phyloP scores from a whole-genome alignment of 2,329 filamentous ascomycete genomes.

The Arthrocladium fulminans region DNA sequence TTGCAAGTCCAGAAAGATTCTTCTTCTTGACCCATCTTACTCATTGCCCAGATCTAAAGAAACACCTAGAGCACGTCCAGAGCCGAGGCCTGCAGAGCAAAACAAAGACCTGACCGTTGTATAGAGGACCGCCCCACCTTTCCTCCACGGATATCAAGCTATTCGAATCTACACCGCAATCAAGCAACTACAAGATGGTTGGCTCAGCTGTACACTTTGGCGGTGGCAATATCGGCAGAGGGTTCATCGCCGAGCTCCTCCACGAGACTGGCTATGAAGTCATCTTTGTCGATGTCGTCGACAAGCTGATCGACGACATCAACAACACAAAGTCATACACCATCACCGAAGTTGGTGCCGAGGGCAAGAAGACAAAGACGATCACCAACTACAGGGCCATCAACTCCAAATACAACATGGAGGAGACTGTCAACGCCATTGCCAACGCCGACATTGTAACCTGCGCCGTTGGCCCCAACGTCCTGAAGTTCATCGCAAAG shows the following conservation, averaged over 20 bases:
- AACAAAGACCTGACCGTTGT: neutral
- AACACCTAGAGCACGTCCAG: slow-evolving; percentile 1
- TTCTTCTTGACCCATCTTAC: neutral
- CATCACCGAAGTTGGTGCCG: slow-evolving; percentile 83
- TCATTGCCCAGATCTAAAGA: neutral
- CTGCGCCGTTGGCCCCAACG: slow-evolving; percentile 91
- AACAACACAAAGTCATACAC: slow-evolving; percentile 70
- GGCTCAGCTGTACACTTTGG: slow-evolving; percentile 73
- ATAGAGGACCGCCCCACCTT: neutral
- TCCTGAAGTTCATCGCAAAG: slow-evolving; percentile 92
- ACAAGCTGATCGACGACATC: slow-evolving; percentile 68
- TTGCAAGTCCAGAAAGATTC: neutral
- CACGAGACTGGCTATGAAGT: slow-evolving; percentile 94
- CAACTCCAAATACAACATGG: slow-evolving; percentile 82
- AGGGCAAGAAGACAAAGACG: slow-evolving; percentile 68
- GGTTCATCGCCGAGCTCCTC: slow-evolving; percentile 84
- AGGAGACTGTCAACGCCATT: slow-evolving; percentile 75
- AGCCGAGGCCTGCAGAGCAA: neutral
- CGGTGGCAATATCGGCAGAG: slow-evolving; percentile 76
- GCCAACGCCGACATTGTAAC: slow-evolving; percentile 82
- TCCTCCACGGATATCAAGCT: too few species aligned
- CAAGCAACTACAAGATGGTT: slow-evolving; percentile 12
- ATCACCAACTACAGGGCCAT: slow-evolving; percentile 96
- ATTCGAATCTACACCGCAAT: neutral
- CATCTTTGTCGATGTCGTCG: slow-evolving; percentile 90